Base-by-base conservation (phyloP, 768 basidiomycete genomes). In the Boletus rufocinnamomeus region DNA sequence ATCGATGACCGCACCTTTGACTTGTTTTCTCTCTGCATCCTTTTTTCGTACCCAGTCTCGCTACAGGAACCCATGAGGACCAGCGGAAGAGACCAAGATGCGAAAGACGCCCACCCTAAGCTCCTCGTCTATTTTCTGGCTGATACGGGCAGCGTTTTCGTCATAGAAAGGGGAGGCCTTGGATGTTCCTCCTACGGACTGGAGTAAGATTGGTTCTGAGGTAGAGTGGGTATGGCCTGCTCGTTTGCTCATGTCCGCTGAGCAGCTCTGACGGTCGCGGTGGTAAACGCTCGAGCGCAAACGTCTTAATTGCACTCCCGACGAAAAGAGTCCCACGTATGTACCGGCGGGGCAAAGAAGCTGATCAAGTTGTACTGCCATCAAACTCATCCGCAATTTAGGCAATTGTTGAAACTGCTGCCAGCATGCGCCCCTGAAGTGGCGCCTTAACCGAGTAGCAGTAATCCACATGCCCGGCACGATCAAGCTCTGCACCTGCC, bases 111-210 rank as follows among this genome's bases (percentile, higher is more conserved):
- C 25, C 43, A 83, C 84, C 73, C 74, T 82, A 66, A 85, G 69
- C 28, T 84, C 83, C 50, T 84, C 82, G 67, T 85, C 83, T 64
- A 85, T 85, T 66, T 72, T 69, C 60, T 77, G 77, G 68, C 80
- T 85, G 56, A 78, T 74, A 37, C 73, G 77, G 13, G 72, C 68
- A 9, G 83, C 81, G n/a, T 78, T 72, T 50, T 74, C 77, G 23
- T 81, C 77, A 30, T 82, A 73, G 56, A 52, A 73, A 58, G 53
- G 67, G 50, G 75, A 77, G 14, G 71, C 57, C 57, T 67, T 72
- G 21, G 69, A 65, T 0, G 65, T 68, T 4, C 65, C 70, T 2
- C 73, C 72, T 11, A 73, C 47, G 49, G 72, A 73, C 56, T 73
- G 73, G 9, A 74, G 61, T 2, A 69, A 60, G 46, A 70, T 64